Base-by-base conservation (phyloP, 768 basidiomycete genomes). In the Mycena epipterygia region DNA sequence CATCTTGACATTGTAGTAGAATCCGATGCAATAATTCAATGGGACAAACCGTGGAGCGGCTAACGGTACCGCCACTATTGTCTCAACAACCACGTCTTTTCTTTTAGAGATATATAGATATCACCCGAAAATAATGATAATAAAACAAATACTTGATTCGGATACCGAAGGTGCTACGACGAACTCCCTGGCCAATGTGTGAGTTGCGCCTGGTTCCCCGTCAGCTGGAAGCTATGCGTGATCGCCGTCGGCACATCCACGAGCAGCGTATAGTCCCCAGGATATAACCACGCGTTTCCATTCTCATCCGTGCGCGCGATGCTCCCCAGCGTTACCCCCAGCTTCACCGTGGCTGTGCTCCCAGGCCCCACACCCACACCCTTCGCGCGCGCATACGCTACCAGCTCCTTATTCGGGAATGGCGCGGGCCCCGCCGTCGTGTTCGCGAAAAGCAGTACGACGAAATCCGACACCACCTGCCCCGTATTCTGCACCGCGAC, bases 401-500 rank as follows among this genome's bases (percentile, higher is more conserved):
- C 81, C 51, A 90, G 85, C 68, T 83, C 77, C 77, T 89, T 89
- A 60, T 86, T 86, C 25, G 88, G 88, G 58, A 81, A 82, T 0
- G 89, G 89, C n/a, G 83, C 73, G 2, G 88, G 87, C 3, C 89
- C 89, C 27, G 80, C 83, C 8, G 80, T 80, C 25, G 85, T 83
- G 57, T 82, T 85, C 68, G 85, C 75, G 79, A 89, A 90, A 21
- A 89, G 78, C 62, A 89, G 81, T 14, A 87, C 84, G 30, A 88
- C 86, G 72, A 88, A 89, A 77, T 90, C 89, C 14, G 88, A 90
- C 0, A 84, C 77, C 17, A 81, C 77, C 51, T 79, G 76, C 16
- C 89, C 88, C 0, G 82, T 84, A 77, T 90, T 90, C 63, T 74
- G 83, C 23, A 89, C 83, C n/a, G 75, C 74, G 19, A 88, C 82